A percentile compares a stretch with the other conserved stretches of the same genome.
Conservation (phyloP, 257 asterid species). For the Solanum pimpinellifolium region DNA sequence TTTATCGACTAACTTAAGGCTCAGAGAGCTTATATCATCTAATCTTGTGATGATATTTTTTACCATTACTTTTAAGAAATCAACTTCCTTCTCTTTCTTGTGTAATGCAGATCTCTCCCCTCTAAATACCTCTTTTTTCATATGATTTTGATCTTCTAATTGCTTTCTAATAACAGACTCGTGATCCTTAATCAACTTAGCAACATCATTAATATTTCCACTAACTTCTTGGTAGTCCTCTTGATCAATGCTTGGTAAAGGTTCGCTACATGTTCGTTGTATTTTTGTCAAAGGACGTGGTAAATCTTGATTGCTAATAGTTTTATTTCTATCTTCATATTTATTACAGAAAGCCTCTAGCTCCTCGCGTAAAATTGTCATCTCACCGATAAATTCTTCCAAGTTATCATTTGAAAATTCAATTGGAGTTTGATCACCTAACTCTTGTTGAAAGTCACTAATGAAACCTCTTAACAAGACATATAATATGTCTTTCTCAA, state of each 20-base stretch:
- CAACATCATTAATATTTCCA: conserved; percentile 17
- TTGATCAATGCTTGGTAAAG: conserved; percentile 11
- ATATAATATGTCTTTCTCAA: conserved; percentile 44
- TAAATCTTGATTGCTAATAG: not conserved
- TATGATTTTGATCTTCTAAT: conserved; percentile 5
- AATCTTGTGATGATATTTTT: conserved; percentile 21
- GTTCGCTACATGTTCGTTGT: conserved; percentile 27
- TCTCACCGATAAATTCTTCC: conserved; percentile 20
- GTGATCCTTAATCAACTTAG: conserved; percentile 33
- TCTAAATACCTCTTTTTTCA: conserved; percentile 3
- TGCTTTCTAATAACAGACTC: conserved; percentile 34
- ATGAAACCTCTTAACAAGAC: conserved; percentile 35
- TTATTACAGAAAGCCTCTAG: conserved; percentile 14
- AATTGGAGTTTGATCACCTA: not conserved
- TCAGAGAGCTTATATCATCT: conserved; percentile 19
- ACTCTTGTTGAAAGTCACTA: conserved; percentile 16
- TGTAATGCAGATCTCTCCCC: conserved; percentile 8
- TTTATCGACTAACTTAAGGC: not conserved
- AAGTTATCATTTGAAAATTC: conserved; percentile 20
- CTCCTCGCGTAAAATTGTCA: conserved; percentile 17
- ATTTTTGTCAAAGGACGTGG: not conserved
- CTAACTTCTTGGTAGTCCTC: conserved; percentile 8
- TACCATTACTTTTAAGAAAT: conserved; percentile 19
- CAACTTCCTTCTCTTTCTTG: conserved; percentile 13
- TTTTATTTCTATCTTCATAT: not conserved